Conservation (phyloP, 257 asterid genomes). For the Asclepias syriaca region DNA sequence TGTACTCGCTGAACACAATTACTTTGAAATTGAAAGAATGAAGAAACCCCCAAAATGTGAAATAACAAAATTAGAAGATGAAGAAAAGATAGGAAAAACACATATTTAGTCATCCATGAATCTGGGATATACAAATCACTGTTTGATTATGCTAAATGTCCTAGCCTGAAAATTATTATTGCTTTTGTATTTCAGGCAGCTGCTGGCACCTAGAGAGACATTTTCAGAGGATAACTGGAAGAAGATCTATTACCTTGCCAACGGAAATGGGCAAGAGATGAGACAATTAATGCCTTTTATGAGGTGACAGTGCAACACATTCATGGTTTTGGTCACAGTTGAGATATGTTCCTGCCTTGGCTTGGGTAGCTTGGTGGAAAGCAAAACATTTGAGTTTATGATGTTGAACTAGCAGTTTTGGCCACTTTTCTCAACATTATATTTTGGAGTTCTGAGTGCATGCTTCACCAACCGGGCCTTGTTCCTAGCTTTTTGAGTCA, state of each 20-base stretch:
- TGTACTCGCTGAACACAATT: not conserved
- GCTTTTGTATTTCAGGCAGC: conserved; percentile 56
- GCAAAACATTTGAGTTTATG: not conserved
- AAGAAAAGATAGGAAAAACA: not conserved
- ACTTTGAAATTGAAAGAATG: not conserved
- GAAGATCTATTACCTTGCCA: conserved; percentile 79
- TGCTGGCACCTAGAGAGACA: conserved; percentile 64
- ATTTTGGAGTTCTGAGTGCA: too few species aligned
- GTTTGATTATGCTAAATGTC: conserved; percentile 6
- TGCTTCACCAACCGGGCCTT: too few species aligned
- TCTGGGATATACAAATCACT: too few species aligned
- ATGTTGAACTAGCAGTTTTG: not conserved
- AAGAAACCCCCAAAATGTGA: not conserved
- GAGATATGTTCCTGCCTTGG: not conserved
- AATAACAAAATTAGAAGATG: not conserved
- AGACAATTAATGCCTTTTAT: conserved; percentile 77
- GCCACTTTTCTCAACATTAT: not conserved
- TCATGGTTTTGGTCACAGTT: not conserved
- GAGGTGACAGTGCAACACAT: conserved; percentile 38
- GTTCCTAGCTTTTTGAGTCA: too few species aligned
- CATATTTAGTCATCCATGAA: not conserved
- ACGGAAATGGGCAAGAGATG: conserved; percentile 96
- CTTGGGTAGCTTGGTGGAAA: not conserved
- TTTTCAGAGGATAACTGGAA: conserved; percentile 92
- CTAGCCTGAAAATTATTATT: not conserved